Evolutionary conservation across 306 rosid species (phyloP), one percentile per base, ranked within the genome.

Genomic region (Astragalus membranaceus): DNA sequence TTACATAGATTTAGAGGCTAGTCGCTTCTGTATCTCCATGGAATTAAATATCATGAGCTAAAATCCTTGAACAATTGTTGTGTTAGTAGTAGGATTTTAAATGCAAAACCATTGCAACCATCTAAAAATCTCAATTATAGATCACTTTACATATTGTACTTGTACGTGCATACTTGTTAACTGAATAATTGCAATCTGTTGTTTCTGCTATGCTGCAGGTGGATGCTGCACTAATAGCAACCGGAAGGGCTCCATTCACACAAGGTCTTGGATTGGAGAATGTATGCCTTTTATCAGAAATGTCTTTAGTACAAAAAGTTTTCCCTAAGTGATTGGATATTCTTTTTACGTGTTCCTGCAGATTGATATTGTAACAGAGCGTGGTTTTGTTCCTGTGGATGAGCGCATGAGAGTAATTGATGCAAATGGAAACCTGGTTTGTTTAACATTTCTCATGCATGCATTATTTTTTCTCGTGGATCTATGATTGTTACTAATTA

Each of bases 201-300:
- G 15, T 32, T 51, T 30, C 51, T 78, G 11, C 76, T 76, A 59
- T 54, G 76, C 74, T 79, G 39, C 81, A 94, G 98, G 98, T 94
- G 54, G 98, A 94, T 80, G 92, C 99, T 48, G 97, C 97, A 60
- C 56, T 91, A 77, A 91, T 91, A 80, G 99, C 97, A 77, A 94
- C 99, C 46, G 99, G 99, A 81, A 85, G 99, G 78, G 95, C 97
- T 36, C 99, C 98, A 23, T 90, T 88, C 88, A 94, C 99, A 7
- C 76, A 87, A 41, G 97, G 92, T 74, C 97, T 94, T 79, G 99
- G 97, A 59, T 86, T 94, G 87, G 97, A 88, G 74, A 94, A 87
- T 78, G 97, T 94, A 87, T 74, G 92, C 50, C 73, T 69, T 68
- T 81, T 48, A 43, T 49, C 47, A 53, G 52, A 20, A 14, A 58